Conservation (phyloP, 75 land plant species). For the Picea sitchensis region DNA sequence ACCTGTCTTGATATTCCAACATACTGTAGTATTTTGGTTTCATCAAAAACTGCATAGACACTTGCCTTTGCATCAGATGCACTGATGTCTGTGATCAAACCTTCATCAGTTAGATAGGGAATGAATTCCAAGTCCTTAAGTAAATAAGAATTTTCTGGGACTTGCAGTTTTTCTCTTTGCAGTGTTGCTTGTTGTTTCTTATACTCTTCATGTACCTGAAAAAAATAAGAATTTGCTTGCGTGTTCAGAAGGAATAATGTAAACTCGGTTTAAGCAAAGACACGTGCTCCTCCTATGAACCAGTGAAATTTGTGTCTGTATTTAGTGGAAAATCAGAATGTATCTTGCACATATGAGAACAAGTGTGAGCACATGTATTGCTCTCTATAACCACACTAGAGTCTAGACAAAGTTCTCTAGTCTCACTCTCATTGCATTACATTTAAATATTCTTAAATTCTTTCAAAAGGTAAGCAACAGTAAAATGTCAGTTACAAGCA, state of each 20-base stretch:
- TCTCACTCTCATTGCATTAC: not conserved
- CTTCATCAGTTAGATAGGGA: slow-evolving; percentile 39
- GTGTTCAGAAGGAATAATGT: not conserved
- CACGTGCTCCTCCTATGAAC: not conserved
- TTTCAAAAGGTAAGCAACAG: not conserved
- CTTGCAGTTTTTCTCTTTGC: slow-evolving; percentile 22
- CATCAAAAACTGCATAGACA: slow-evolving; percentile 48
- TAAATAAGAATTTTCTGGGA: slow-evolving; percentile 10
- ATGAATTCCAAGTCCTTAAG: slow-evolving; percentile 26
- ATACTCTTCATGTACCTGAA: slow-evolving; percentile 53
- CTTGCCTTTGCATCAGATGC: slow-evolving; percentile 42
- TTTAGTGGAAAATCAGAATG: not conserved
- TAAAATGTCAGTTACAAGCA: not conserved
- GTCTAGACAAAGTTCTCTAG: not conserved
- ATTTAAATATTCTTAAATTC: not conserved
- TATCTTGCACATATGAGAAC: not conserved
- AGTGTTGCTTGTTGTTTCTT: slow-evolving; percentile 24
- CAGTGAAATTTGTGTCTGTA: not conserved
- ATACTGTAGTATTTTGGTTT: slow-evolving; percentile 32
- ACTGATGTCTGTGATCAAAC: slow-evolving; percentile 30
- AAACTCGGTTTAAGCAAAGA: not conserved
- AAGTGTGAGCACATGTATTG: not conserved
- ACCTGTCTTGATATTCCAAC: slow-evolving; percentile 59
- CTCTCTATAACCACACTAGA: not conserved
- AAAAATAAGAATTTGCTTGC: not conserved